A percentile compares a stretch with the other conserved stretches of the same genome.
phyloP scores from a whole-genome alignment of 2,329 filamentous ascomycete genomes.

The Thielaviopsis ethacetica region DNA sequence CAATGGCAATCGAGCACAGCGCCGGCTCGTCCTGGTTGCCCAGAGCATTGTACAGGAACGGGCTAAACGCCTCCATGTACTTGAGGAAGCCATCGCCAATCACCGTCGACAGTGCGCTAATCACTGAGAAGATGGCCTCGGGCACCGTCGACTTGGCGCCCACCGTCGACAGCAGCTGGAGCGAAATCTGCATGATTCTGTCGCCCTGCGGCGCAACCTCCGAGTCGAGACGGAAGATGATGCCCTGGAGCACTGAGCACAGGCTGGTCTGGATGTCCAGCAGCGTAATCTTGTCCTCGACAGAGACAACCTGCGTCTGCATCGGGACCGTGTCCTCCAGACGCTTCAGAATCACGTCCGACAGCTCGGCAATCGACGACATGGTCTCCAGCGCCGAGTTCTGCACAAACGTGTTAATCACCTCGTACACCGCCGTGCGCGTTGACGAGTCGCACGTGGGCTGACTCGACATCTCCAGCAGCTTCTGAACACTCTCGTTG shows the following conservation, averaged over 20 bases:
- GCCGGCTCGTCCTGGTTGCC: slow-evolving; percentile 90
- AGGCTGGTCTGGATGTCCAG: slow-evolving; percentile 98
- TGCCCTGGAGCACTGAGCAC: slow-evolving; percentile 77
- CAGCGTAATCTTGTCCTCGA: slow-evolving; percentile 87
- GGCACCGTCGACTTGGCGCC: slow-evolving; percentile 84
- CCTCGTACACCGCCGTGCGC: slow-evolving; percentile 90
- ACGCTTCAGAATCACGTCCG: slow-evolving; percentile 76
- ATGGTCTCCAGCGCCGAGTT: slow-evolving; percentile 81
- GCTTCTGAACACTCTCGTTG: slow-evolving; percentile 72
- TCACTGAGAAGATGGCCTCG: slow-evolving; percentile 80
- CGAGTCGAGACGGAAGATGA: slow-evolving; percentile 78
- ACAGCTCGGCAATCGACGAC: slow-evolving; percentile 62
- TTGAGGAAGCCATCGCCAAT: slow-evolving; percentile 86
- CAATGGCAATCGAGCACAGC: slow-evolving; percentile 93
- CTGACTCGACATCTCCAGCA: slow-evolving; percentile 73
- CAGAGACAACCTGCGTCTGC: slow-evolving; percentile 85
- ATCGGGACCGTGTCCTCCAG: slow-evolving; percentile 80
- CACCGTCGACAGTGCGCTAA: slow-evolving; percentile 80
- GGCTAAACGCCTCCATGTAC: slow-evolving; percentile 93
- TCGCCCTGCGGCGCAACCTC: slow-evolving; percentile 84
- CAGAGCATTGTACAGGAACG: slow-evolving; percentile 85
- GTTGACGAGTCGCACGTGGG: slow-evolving; percentile 73
- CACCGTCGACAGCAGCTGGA: slow-evolving; percentile 63
- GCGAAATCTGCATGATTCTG: slow-evolving; percentile 77
- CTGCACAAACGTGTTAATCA: slow-evolving; percentile 84